Base-by-base conservation (phyloP, 495 filamentous ascomycete species). In the Penicillium herquei region DNA sequence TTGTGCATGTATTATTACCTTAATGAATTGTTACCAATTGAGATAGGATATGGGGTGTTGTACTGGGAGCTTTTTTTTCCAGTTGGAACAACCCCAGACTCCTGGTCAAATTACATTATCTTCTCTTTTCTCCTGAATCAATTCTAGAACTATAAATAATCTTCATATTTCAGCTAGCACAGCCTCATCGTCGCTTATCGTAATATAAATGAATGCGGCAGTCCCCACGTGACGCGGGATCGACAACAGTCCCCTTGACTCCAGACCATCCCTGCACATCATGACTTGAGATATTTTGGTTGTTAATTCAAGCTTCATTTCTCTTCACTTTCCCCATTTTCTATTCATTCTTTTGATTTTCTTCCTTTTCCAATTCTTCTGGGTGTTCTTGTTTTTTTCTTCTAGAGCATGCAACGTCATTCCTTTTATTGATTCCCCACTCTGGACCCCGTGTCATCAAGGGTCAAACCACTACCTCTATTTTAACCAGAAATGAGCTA, bases 401-500 rank as follows among this genome's bases (percentile, higher is more conserved):
- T 34, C 5, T 44, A 51, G 57, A 68, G 55, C 54, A 68, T 68
- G 65, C 58, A 54, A 54, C 52, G 57, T 56, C 58, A 34, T 30
- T 68, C 59, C 39, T 63, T 63, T 54, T 26, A 39, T 47, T 65
- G 39, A 63, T 58, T 41, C 40, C 44, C 51, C 41, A 58, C 39
- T 9, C 11, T n/a, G 37, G 49, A 51, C 14, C 43, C 57, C 50
- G 42, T 59, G 31, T 49, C 43, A 45, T 31, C 44, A 32, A 51
- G 51, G 54, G 51, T 44, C 26, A 37, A 61, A 49, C 55, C 49
- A 62, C 32, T 13, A 39, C 32, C 33, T 44, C 17, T 44, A 13
- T 12, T 44, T 44, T 32, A 13, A 30, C 11, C 43, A 12, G 43
- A 31, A 46, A 46, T 76, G 74, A 76, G 70, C 55, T 74, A 76